Percentiles rank a stretch among this genome's conserved stretches.
Evolutionary conservation across 331 rosid species (phyloP).

Genomic region (Acacia concinna): DNA sequence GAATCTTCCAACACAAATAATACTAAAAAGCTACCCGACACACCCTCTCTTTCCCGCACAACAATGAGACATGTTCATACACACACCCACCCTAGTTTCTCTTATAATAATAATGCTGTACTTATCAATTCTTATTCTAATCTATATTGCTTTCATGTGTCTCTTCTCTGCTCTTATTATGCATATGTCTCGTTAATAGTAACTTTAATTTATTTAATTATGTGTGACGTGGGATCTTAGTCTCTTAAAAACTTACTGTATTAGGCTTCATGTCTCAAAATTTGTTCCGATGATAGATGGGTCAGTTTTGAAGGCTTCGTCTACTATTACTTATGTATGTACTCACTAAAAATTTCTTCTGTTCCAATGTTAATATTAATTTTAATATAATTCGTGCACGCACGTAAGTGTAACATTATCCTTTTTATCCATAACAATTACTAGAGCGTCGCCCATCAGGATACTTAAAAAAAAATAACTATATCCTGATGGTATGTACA

Average conservation of each 20-base stretch:
- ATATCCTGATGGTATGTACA: not conserved
- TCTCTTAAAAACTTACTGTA: not conserved
- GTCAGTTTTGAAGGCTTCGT: not conserved
- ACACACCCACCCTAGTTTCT: not conserved
- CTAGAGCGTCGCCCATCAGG: not conserved
- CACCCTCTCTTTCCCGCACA: conserved; percentile 20
- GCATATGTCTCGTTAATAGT: not conserved
- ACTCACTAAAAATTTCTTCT: no score
- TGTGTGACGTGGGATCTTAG: not conserved
- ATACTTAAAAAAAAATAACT: not conserved
- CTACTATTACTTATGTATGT: no score
- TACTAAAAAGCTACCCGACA: conserved; percentile 26
- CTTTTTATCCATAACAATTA: not conserved
- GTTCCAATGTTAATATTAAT: not conserved
- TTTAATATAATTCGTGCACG: no score
- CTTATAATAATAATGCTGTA: not conserved
- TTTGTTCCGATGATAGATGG: not conserved
- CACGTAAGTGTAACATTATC: not conserved
- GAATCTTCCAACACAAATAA: conserved; percentile 6
- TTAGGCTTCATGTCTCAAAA: not conserved
- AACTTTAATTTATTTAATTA: not conserved
- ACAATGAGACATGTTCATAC: conserved; percentile 19
- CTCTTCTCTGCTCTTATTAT: not conserved
- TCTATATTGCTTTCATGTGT: not conserved
- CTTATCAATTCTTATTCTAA: not conserved